phyloP scores from a whole-genome alignment of 179 eudicot species.

The Beta macrorhiza region DNA sequence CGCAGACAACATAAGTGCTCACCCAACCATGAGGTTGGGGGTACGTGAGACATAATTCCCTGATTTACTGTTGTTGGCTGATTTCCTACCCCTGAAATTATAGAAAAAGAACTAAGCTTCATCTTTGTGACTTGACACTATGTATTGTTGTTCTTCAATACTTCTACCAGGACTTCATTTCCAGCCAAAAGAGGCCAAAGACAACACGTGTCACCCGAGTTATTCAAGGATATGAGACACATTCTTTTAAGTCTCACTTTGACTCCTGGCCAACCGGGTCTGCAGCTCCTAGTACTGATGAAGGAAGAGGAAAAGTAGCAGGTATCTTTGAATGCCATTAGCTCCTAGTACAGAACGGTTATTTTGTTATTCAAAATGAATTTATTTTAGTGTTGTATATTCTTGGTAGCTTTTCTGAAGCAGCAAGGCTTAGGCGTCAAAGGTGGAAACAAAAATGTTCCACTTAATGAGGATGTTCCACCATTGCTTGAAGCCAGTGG shows the following conservation, averaged over 20 bases:
- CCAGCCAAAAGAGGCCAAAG: slow-evolving; percentile 84
- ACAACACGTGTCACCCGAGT: slow-evolving; percentile 74
- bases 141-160: slow-evolving; percentile 29
- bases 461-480: slow-evolving; percentile 88
- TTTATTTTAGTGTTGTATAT: slow-evolving; percentile 10
- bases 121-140: not conserved
- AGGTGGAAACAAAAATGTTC: slow-evolving; percentile 68
- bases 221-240: slow-evolving; percentile 93
- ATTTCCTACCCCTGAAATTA: not conserved
- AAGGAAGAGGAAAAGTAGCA: slow-evolving; percentile 98
- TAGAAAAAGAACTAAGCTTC: not conserved
- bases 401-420: slow-evolving; percentile 85
- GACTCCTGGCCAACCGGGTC: slow-evolving; percentile 95
- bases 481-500: slow-evolving; percentile 95
- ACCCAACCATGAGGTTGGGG: not conserved
- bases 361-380: slow-evolving; percentile 1
- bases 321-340: slow-evolving; percentile 39
- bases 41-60: slow-evolving; percentile 7
- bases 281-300: slow-evolving; percentile 72
- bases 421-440: slow-evolving; percentile 93
- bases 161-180: slow-evolving; percentile 59
- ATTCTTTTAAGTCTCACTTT: slow-evolving; percentile 84
- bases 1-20: not conserved
- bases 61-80: not conserved
- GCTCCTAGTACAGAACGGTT: not conserved